Percentiles rank a stretch among this genome's conserved stretches.
Conservation (phyloP, 176 grass and related monocot species). For the Triticum monococcum region DNA sequence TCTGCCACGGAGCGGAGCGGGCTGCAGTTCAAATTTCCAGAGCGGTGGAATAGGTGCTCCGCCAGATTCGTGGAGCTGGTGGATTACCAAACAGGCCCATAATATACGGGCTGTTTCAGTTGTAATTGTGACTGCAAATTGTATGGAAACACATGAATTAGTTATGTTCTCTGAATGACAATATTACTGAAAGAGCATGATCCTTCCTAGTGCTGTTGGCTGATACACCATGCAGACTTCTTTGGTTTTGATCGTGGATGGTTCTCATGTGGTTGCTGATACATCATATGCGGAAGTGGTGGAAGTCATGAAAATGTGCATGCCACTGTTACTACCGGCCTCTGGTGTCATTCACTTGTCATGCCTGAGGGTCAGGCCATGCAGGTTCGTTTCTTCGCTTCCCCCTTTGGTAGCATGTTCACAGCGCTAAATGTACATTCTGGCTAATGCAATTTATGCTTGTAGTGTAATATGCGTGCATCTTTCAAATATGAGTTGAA, state of each 20-base stretch:
- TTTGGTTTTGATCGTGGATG: constrained; percentile 77
- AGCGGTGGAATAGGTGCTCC: no score
- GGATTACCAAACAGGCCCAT: no score
- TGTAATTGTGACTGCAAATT: constrained; percentile 1
- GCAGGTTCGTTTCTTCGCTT: constrained; percentile 38
- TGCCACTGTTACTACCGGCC: no score
- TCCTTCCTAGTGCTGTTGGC: constrained; percentile 76
- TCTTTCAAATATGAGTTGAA: neutral
- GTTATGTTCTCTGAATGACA: neutral
- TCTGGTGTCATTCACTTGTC: no score
- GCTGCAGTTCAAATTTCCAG: no score
- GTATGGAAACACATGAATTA: neutral
- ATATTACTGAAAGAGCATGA: constrained; percentile 85
- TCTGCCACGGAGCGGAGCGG: no score
- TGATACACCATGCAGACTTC: constrained; percentile 89
- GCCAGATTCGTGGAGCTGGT: no score
- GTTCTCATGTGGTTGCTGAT: constrained; percentile 46
- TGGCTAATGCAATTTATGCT: neutral
- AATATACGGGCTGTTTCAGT: constrained; percentile 12
- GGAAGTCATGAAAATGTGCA: constrained; percentile 98
- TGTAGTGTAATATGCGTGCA: neutral
- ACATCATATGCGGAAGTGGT: constrained; percentile 57
- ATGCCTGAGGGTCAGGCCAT: constrained; percentile 90
- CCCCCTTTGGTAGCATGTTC: neutral
- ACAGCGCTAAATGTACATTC: neutral